Evolutionary conservation across 495 filamentous ascomycete species (phyloP).

Genomic region (Aspergillus bridgeri): DNA sequence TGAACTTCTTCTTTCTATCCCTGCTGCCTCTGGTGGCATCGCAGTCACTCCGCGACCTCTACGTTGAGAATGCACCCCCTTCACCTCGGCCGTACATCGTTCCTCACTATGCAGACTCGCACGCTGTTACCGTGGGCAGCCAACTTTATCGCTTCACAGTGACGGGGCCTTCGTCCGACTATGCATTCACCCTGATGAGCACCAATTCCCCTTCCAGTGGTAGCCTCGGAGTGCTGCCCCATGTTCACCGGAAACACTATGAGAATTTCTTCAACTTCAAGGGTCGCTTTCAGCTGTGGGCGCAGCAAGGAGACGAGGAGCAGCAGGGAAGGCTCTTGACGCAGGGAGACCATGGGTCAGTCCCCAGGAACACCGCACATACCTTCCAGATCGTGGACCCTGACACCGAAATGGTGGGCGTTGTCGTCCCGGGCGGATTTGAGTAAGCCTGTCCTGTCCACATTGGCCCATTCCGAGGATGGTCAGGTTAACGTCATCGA

Average conservation of each 20-base stretch:
- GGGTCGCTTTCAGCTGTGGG: slow-evolving; percentile 45
- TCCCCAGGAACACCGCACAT: slow-evolving; percentile 40
- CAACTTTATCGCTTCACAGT: slow-evolving; percentile 36
- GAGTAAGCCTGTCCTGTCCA: slow-evolving; percentile 25
- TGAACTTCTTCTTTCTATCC: slow-evolving; percentile 7
- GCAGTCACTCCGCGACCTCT: slow-evolving; percentile 9
- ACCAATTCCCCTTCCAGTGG: slow-evolving; percentile 34
- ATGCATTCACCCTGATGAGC: slow-evolving; percentile 41
- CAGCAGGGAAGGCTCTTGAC: slow-evolving; percentile 36
- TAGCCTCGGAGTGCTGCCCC: slow-evolving; percentile 36
- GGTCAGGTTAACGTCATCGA: background rate
- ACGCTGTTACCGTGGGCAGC: slow-evolving; percentile 24
- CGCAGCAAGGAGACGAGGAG: slow-evolving; percentile 28
- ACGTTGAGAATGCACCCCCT: slow-evolving; percentile 25
- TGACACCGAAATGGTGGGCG: slow-evolving; percentile 43
- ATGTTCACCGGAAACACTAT: slow-evolving; percentile 41
- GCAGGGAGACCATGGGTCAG: slow-evolving; percentile 40
- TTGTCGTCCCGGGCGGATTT: slow-evolving; percentile 44
- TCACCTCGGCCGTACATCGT: slow-evolving; percentile 31
- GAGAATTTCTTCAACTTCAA: slow-evolving; percentile 47
- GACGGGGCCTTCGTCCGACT: slow-evolving; percentile 39
- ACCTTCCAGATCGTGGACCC: slow-evolving; percentile 45
- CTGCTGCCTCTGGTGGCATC: slow-evolving; percentile 4
- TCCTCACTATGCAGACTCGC: slow-evolving; percentile 29
- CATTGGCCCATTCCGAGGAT: background rate